Evolutionary conservation across 805 yeast species (phyloP).

Genomic region (Henningerozyma blattae): DNA sequence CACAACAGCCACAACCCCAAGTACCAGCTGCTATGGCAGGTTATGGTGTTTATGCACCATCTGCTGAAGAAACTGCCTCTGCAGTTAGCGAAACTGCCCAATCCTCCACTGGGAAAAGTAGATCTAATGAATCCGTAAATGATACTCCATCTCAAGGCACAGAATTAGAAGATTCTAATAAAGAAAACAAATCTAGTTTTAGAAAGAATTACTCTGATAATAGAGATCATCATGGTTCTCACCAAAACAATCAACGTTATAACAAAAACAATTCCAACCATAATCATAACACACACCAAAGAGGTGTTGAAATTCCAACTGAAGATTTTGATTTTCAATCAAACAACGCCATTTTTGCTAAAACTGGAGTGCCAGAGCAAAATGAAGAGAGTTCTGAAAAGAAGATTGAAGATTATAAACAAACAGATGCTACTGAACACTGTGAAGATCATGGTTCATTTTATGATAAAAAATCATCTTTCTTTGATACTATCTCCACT

Average conservation of each 20-base stretch:
- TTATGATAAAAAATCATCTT: constrained; percentile 75
- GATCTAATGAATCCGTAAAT: background rate
- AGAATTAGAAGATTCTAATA: constrained; percentile 1
- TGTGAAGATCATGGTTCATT: constrained; percentile 21
- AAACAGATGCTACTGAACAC: background rate
- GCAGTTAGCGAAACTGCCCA: constrained; percentile 1
- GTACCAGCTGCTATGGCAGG: constrained; percentile 26
- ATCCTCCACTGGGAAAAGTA: background rate
- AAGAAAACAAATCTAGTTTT: constrained; percentile 1
- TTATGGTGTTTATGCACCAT: constrained; percentile 23
- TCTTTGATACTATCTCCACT: constrained; percentile 77
- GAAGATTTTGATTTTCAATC: constrained; percentile 67
- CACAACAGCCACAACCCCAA: constrained; percentile 5
- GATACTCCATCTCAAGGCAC: constrained; percentile 2
- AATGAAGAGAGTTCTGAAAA: constrained; percentile 3
- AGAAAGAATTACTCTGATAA: constrained; percentile 1
- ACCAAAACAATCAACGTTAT: background rate
- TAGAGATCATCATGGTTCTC: background rate
- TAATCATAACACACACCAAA: constrained; percentile 2
- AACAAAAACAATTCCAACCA: constrained; percentile 1
- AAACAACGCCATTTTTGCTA: constrained; percentile 59
- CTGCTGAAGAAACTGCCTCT: constrained; percentile 6
- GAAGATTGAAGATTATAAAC: constrained; percentile 1
- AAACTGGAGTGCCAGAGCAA: constrained; percentile 30
- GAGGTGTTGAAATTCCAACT: constrained; percentile 31